These are phyloP conservation scores for Pestalotiopsis sp. DNA, from an alignment of 2,329 filamentous ascomycete species.

Conservation along the genomic window DNA sequence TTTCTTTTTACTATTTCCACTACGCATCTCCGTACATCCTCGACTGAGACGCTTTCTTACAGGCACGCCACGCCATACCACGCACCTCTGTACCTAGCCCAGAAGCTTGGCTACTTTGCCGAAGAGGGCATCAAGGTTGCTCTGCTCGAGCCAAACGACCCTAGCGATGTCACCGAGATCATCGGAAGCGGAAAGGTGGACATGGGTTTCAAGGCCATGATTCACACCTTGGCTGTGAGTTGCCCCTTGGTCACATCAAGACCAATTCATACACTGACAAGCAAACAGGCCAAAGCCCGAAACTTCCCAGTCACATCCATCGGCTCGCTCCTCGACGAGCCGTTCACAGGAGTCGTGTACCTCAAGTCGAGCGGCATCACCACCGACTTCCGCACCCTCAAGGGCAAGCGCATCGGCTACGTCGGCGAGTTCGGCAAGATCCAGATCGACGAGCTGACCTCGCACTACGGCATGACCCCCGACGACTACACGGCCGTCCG, in stretches of 20 bases:
- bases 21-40: conserved; percentile 13
- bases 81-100: conserved; percentile 75
- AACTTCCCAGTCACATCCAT: conserved; percentile 74
- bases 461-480: conserved; percentile 75
- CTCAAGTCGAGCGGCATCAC: conserved; percentile 76
- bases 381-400: conserved; percentile 72
- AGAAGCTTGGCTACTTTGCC: conserved; percentile 74
- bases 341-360: conserved; percentile 79
- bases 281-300: conserved; percentile 68
- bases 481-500: conserved; percentile 76
- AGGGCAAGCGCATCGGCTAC: conserved; percentile 78
- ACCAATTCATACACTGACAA: not conserved
- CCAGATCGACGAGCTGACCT: conserved; percentile 80
- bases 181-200: conserved; percentile 77
- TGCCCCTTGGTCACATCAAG: too few relatives aligned
- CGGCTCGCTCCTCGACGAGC: conserved; percentile 76
- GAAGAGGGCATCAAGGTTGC: conserved; percentile 79
- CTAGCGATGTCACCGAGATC: conserved; percentile 81
- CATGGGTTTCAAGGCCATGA: conserved; percentile 83
- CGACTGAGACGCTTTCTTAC: conserved; percentile 16
- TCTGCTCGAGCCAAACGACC: conserved; percentile 77
- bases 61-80: conserved; percentile 85
- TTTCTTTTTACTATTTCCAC: not conserved
- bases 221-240: conserved; percentile 73
- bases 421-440: conserved; percentile 84